phyloP scores from a whole-genome alignment of 305 asterid genomes.

The Striga hermonthica region DNA sequence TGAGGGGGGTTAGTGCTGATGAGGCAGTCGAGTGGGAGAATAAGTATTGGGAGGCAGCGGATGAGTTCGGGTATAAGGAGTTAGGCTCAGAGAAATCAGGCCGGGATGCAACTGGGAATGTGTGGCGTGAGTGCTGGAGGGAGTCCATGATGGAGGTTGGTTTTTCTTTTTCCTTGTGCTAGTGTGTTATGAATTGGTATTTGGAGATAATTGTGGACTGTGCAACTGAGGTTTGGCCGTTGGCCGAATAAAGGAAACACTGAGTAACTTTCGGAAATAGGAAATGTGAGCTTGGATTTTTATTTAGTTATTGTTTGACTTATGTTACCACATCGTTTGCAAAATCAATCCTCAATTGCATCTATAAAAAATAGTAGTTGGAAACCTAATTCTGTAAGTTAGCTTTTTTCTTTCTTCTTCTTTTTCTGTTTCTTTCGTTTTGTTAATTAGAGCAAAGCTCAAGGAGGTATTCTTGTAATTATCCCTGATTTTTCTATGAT shows the following conservation, averaged over 20 bases:
- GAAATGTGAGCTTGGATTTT: not conserved
- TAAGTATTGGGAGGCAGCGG: constrained; percentile 97
- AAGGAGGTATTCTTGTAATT: too few species aligned
- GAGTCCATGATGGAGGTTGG: constrained; percentile 89
- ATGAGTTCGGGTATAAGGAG: constrained; percentile 87
- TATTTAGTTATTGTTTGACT: too few species aligned
- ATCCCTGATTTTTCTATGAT: too few species aligned
- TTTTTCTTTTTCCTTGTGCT: not conserved
- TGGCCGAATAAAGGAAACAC: not conserved
- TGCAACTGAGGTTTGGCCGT: not conserved
- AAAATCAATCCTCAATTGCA: too few species aligned
- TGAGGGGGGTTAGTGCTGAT: constrained; percentile 73
- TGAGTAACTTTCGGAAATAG: not conserved
- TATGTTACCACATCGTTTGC: too few species aligned
- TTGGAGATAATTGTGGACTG: too few species aligned
- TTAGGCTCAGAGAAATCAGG: constrained; percentile 99
- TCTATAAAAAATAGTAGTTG: too few species aligned
- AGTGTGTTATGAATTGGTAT: too few species aligned
- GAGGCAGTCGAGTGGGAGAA: constrained; percentile 81
- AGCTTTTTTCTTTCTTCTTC: too few species aligned
- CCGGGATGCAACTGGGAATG: constrained; percentile 81
- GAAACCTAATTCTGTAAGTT: too few species aligned
- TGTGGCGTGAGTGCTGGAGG: constrained; percentile 93
- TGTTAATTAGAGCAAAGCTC: too few species aligned
- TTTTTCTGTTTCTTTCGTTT: too few species aligned